Percentiles rank a stretch among this genome's conserved stretches.
Conservation (phyloP, 768 basidiomycete genomes). For the Mycena maculata region DNA sequence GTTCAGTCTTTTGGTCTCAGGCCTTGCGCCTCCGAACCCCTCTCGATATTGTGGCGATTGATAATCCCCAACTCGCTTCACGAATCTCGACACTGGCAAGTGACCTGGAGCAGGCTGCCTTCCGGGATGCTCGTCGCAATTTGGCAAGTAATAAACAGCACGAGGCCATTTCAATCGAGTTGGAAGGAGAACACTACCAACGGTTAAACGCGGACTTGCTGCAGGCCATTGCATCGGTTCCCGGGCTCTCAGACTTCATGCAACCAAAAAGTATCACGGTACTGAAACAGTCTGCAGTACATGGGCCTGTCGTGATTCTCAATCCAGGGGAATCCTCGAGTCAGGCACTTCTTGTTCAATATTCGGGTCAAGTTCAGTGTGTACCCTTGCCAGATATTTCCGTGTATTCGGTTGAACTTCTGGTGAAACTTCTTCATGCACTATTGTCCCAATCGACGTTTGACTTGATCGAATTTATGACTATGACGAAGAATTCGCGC, state of each 20-base stretch:
- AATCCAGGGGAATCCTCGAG: neutral
- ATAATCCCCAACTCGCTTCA: neutral
- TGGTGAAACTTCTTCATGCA: no score
- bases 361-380: neutral
- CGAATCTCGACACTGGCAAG: neutral
- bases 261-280: neutral
- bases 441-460: no score
- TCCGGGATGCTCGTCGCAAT: neutral
- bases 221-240: neutral
- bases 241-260: neutral
- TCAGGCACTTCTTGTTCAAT: neutral
- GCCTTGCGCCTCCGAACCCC: neutral
- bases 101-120: no score
- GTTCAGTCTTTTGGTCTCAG: neutral
- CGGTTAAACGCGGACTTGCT: neutral
- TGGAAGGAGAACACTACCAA: neutral
- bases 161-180: neutral
- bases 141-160: neutral
- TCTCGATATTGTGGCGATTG: neutral
- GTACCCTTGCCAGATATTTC: neutral
- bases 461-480: no score
- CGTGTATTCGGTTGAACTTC: no score
- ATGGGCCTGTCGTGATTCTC: neutral
- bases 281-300: neutral
- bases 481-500: no score